These are phyloP conservation scores for Kokia cookei DNA, from an alignment of 441 rosid genomes.

Conservation along the genomic window DNA sequence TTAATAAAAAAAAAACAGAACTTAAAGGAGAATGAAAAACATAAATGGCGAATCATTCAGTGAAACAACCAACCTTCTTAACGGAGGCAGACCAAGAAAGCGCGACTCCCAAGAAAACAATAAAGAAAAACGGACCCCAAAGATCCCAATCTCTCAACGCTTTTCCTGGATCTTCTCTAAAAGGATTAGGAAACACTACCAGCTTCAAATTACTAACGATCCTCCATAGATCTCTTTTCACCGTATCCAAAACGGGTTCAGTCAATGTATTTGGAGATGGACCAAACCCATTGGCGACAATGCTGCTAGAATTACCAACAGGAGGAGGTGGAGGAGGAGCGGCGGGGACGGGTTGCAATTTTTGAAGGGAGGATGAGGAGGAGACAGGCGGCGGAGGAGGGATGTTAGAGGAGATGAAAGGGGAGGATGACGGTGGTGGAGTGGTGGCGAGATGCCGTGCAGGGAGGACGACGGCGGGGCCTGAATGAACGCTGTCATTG, in stretches of 20 bases:
- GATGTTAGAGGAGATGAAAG: too few species aligned
- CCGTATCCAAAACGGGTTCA: conserved; percentile 97
- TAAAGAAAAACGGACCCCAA: conserved; percentile 96
- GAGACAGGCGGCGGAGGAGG: neutral
- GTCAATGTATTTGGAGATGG: conserved; percentile 28
- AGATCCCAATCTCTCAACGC: conserved; percentile 98
- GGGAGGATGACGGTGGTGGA: too few species aligned
- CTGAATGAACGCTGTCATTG: too few species aligned
- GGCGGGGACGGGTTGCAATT: neutral
- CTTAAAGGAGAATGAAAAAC: too few species aligned
- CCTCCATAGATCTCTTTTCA: conserved; percentile 90
- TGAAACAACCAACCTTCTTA: conserved; percentile 44
- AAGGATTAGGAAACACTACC: conserved; percentile 92
- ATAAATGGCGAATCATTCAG: too few species aligned
- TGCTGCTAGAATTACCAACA: neutral
- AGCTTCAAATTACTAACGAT: conserved; percentile 94
- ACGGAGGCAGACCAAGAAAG: conserved; percentile 96
- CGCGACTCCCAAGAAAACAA: conserved; percentile 81
- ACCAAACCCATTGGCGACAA: neutral
- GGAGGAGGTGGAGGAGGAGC: conserved; percentile 11
- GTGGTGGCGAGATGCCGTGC: too few species aligned
- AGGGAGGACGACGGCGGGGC: too few species aligned
- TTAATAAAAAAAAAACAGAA: too few species aligned
- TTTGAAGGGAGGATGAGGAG: neutral
- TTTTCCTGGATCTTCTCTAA: conserved; percentile 91